Percentiles rank a stretch among this genome's conserved stretches.
phyloP scores from a whole-genome alignment of 2,329 filamentous ascomycete genomes.

The Paraphaeosphaeria minitans region DNA sequence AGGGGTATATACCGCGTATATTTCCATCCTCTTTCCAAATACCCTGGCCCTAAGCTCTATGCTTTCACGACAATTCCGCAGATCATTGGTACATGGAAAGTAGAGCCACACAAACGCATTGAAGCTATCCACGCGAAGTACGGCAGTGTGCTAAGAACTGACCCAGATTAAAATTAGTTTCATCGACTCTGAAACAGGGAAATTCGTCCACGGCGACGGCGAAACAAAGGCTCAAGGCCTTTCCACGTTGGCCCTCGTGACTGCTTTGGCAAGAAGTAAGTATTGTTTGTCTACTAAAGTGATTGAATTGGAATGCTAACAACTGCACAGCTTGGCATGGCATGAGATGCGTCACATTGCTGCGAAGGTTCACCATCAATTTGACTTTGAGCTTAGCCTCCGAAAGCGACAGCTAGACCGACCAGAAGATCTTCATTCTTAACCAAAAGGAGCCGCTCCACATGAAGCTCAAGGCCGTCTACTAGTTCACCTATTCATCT shows the following conservation, averaged over 20 bases:
- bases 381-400: slow-evolving; percentile 45
- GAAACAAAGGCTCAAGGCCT: slow-evolving; percentile 35
- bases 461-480: slow-evolving; percentile 8
- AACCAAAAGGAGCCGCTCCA: slow-evolving; percentile 10
- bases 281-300: background rate
- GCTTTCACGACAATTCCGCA: slow-evolving; percentile 45
- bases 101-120: slow-evolving; percentile 25
- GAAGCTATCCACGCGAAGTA: slow-evolving; percentile 46
- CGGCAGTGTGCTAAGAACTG: slow-evolving; percentile 49
- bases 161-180: slow-evolving; percentile 49
- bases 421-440: slow-evolving; percentile 11
- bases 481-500: background rate
- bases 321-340: slow-evolving; percentile 36
- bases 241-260: slow-evolving; percentile 53
- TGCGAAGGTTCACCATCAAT: slow-evolving; percentile 44
- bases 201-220: slow-evolving; percentile 42
- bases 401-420: slow-evolving; percentile 26
- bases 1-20: slow-evolving; percentile 45
- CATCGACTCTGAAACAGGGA: slow-evolving; percentile 44
- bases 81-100: slow-evolving; percentile 28
- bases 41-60: slow-evolving; percentile 50
- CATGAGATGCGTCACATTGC: slow-evolving; percentile 52
- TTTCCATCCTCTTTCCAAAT: slow-evolving; percentile 51
- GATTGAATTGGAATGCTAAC: slow-evolving; percentile 12
- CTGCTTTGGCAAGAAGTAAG: slow-evolving; percentile 46